Conservation (phyloP, 2,329 filamentous ascomycete genomes). For the Trichoderma sp. region DNA sequence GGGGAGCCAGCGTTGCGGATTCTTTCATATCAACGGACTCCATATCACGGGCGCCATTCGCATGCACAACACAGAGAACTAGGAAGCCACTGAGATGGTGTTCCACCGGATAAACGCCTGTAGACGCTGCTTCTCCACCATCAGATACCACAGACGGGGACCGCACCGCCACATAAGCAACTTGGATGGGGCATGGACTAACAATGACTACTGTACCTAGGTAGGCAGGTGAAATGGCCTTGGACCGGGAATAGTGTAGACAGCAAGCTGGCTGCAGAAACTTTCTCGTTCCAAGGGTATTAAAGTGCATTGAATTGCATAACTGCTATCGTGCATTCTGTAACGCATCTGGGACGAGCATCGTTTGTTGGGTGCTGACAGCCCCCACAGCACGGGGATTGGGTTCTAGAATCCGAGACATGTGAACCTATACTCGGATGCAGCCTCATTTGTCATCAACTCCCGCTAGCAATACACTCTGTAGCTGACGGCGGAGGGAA, state of each 20-base stretch:
- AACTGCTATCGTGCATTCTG: neutral
- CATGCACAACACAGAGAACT: neutral
- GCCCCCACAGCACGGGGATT: neutral
- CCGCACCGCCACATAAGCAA: slow-evolving; percentile 6
- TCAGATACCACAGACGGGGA: neutral
- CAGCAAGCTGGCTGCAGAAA: neutral
- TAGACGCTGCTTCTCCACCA: neutral
- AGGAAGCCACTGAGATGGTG: neutral
- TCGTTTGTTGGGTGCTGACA: neutral
- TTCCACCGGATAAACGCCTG: neutral
- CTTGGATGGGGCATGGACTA: neutral
- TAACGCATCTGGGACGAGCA: neutral
- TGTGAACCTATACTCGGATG: neutral
- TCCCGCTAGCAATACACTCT: neutral
- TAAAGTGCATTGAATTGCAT: neutral
- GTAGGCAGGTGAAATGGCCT: slow-evolving; percentile 5
- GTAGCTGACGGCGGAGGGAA: neutral
- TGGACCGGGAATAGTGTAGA: neutral
- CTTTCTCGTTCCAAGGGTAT: neutral
- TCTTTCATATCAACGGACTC: neutral
- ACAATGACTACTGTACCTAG: too few relatives aligned
- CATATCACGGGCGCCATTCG: neutral
- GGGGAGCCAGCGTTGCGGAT: neutral
- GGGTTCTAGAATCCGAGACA: neutral
- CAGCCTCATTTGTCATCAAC: neutral